phyloP scores from a whole-genome alignment of 345 rosid genomes.

The Salix exigua region DNA sequence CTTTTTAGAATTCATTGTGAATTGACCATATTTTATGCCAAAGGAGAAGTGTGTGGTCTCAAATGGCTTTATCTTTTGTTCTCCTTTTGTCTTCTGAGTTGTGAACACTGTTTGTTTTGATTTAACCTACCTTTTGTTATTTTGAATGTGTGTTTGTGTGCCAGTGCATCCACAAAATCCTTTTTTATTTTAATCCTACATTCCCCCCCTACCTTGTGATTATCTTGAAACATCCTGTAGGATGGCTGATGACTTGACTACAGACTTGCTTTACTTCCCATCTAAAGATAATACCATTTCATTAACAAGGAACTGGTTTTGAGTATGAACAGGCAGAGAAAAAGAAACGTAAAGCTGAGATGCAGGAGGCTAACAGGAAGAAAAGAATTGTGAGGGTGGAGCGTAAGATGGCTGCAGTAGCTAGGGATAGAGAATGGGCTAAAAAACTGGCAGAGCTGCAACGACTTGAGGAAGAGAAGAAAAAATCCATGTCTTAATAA shows the following conservation, averaged over 20 bases:
- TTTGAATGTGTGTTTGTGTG: neutral
- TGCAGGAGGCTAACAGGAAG: conserved; percentile 81
- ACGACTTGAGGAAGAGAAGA: conserved; percentile 72
- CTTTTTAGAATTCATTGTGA: neutral
- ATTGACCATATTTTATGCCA: neutral
- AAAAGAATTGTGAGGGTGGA: conserved; percentile 51
- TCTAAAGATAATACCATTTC: neutral
- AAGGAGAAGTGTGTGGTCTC: neutral
- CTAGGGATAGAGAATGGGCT: conserved; percentile 89
- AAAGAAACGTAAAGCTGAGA: conserved; percentile 78
- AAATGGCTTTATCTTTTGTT: neutral
- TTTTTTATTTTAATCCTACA: neutral
- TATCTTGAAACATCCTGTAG: neutral
- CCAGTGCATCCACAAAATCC: too few relatives aligned
- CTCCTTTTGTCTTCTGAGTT: neutral
- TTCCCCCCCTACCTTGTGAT: neutral
- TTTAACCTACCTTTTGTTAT: neutral
- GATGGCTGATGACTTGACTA: neutral
- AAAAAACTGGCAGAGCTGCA: conserved; percentile 70
- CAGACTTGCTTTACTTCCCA: neutral
- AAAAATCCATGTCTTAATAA: conserved; percentile 34
- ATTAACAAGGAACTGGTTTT: conserved; percentile 1
- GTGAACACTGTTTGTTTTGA: neutral
- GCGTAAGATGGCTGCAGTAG: conserved; percentile 83
- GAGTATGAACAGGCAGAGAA: conserved; percentile 64